Conservation (phyloP, 352 stramenopile species). For the Lagenidium giganteum region DNA sequence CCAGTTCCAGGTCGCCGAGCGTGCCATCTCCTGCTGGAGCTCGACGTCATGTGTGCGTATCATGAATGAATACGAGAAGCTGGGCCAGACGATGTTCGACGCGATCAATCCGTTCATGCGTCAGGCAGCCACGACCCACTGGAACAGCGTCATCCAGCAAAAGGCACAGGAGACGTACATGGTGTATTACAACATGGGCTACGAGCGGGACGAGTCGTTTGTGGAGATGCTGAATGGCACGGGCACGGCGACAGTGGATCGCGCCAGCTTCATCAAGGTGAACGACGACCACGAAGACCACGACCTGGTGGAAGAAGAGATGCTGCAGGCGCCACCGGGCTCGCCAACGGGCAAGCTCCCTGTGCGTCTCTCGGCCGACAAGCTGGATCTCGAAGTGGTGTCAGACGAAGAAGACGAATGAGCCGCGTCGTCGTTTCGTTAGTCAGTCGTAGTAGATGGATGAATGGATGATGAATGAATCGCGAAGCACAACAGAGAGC, state of each 20-base stretch:
- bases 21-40: conserved; percentile 79
- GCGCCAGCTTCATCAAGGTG: not conserved
- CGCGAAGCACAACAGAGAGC: too few species aligned
- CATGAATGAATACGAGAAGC: conserved; percentile 88
- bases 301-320: conserved; percentile 14
- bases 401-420: conserved; percentile 13
- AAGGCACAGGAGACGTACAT: conserved; percentile 84
- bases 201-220: conserved; percentile 65
- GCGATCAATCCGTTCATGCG: conserved; percentile 72
- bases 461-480: too few species aligned
- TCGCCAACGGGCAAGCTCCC: conserved; percentile 15
- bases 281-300: conserved; percentile 6
- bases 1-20: conserved; percentile 83
- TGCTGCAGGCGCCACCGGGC: conserved; percentile 9
- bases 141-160: conserved; percentile 83
- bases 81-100: conserved; percentile 81
- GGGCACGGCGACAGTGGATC: not conserved
- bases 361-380: conserved; percentile 15
- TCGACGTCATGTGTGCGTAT: conserved; percentile 76
- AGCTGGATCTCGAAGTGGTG: conserved; percentile 13
- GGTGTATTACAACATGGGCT: conserved; percentile 89
- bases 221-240: conserved; percentile 14
- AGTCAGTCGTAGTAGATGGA: too few species aligned
- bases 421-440: too few species aligned
- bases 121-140: conserved; percentile 48